Evolutionary conservation across 2,329 filamentous ascomycete species (phyloP).

Genomic region (Dichotomopilus funicola): DNA sequence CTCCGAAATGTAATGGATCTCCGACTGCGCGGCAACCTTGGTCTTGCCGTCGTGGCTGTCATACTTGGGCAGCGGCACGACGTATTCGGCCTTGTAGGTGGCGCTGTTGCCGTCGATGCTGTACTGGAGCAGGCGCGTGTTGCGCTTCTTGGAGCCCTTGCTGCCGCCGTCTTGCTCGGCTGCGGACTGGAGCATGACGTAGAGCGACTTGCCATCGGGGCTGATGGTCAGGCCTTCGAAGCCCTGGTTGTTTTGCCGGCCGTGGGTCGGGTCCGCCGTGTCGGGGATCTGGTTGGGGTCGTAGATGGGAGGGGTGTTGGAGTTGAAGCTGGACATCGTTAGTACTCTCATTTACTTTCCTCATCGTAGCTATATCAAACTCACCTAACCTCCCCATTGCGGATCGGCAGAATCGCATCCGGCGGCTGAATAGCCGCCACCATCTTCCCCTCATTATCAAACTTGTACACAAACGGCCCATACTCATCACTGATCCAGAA

Average conservation of each 20-base stretch:
- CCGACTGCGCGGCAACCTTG: conserved; percentile 58
- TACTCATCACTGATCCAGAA: conserved; percentile 68
- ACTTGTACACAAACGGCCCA: conserved; percentile 64
- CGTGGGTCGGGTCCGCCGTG: conserved; percentile 53
- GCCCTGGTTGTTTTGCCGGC: conserved; percentile 68
- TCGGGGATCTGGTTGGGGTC: conserved; percentile 39
- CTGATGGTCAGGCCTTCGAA: conserved; percentile 63
- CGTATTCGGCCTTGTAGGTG: conserved; percentile 53
- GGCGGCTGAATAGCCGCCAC: conserved; percentile 57
- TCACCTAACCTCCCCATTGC: conserved; percentile 45
- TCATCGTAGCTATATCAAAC: too few relatives aligned
- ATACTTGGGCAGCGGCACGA: conserved; percentile 58
- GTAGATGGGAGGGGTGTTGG: conserved; percentile 55
- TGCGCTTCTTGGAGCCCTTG: conserved; percentile 38
- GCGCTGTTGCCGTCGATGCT: conserved; percentile 40
- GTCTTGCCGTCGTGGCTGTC: conserved; percentile 43
- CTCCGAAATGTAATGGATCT: conserved; percentile 57
- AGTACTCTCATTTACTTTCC: background rate
- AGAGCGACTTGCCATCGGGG: conserved; percentile 56
- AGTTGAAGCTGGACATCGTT: conserved; percentile 12
- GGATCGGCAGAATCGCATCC: conserved; percentile 55
- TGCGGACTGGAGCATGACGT: conserved; percentile 60
- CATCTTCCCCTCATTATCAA: conserved; percentile 52
- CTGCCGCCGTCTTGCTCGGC: conserved; percentile 41
- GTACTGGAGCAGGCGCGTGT: conserved; percentile 59